Percentiles rank a stretch among this genome's conserved stretches.
phyloP scores from a whole-genome alignment of 208 protist species.

The Borovskyia barvae region DNA sequence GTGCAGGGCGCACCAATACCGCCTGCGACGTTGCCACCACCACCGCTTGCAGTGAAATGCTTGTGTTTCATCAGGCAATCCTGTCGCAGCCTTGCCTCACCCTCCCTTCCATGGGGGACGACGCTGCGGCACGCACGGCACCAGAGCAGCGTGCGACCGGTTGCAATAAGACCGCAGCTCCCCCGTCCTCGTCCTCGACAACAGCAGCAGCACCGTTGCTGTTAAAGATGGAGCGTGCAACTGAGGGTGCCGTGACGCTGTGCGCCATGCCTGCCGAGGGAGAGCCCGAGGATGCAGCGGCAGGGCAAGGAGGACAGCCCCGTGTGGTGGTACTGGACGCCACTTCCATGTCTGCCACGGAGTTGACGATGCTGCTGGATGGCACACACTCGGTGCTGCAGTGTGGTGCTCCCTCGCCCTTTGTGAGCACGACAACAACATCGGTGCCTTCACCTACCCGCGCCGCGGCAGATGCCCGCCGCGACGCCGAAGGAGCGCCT shows the following conservation, averaged over 20 bases:
- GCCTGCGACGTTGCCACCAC: no score
- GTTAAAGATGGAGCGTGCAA: slow-evolving; percentile 2
- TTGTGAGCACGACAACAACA: background rate
- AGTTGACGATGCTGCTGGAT: slow-evolving; percentile 47
- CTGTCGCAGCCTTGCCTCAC: no score
- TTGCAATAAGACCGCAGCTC: no score
- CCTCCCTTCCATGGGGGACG: no score
- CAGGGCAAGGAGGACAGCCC: background rate
- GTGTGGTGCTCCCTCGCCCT: background rate
- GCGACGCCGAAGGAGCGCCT: background rate
- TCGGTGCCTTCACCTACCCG: no score
- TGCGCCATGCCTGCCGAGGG: background rate
- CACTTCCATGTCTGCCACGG: slow-evolving; percentile 26
- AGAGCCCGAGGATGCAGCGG: background rate
- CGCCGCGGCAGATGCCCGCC: background rate
- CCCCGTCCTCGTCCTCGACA: no score
- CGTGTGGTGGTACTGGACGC: slow-evolving; percentile 52
- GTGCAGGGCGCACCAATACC: no score
- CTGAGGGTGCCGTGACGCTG: slow-evolving; percentile 7
- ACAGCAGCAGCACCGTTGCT: background rate
- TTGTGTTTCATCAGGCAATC: no score
- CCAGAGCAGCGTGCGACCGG: no score
- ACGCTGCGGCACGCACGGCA: background rate
- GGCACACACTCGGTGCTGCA: slow-evolving; percentile 33
- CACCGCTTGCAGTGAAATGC: no score